Evolutionary conservation across 2,329 filamentous ascomycete species (phyloP), one percentile per base, ranked within the genome.

Genomic region (Botryosphaeria agaves): DNA sequence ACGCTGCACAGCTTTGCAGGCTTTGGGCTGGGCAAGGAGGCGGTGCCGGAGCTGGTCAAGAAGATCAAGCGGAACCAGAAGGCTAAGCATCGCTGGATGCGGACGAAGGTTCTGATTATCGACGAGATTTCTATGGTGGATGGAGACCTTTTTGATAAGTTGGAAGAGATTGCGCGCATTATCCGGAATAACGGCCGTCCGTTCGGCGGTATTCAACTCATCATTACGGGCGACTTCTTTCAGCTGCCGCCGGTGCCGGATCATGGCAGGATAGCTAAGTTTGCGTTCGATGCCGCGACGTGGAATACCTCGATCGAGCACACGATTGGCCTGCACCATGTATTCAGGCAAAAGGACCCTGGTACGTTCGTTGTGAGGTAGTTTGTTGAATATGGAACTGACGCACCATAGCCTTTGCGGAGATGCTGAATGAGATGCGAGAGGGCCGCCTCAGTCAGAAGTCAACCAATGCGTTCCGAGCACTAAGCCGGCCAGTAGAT

Each of bases 51-150:
- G 18, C 63, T 98, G 15, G 70, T 94, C 30, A 89, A 81, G 52
- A 98, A 94, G 64, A 82, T 98, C 42, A 77, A 80, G 42, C 71
- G 74, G 34, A 94, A 95, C 41, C 65, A 69, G 12, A 95, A 94
- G 49, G 83, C 84, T 14, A 87, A 80, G 48, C 77, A 73, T 38
- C 71, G 87, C 24, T 98, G 91, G 91, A 57, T 91, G 39, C 72
- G 74, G 33, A 92, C 84, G 1, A 92, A 85, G 46, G 72, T 83
- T 8, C 66, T 98, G 15, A 67, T 98, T 41, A 71, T 98, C 43
- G 89, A 98, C 53, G 89, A 98, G 50, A 76, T 98, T 3, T 95
- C 89, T 8, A 98, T 98, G 91, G 85, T 98, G 4, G 89, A 98
- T 44, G 89, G 83, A 1, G 85, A 94, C 19, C 64, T 98, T 0